A percentile compares a stretch with the other conserved stretches of the same genome.
phyloP scores from a whole-genome alignment of 2,329 filamentous ascomycete genomes.

The Phialophora chinensis region DNA sequence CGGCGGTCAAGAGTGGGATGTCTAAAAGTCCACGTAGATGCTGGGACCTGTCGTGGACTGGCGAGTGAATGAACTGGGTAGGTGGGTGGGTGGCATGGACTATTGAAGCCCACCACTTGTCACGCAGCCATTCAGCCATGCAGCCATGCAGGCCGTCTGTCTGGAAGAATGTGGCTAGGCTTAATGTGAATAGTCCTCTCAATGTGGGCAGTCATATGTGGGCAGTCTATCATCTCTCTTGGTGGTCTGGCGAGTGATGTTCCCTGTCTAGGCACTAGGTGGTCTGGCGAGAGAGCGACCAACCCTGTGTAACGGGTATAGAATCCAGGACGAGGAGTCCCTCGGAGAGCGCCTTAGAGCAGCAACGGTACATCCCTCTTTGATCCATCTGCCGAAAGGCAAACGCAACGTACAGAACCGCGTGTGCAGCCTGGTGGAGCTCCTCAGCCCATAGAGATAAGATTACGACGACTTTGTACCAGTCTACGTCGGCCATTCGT shows the following conservation, averaged over 20 bases:
- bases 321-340: too few relatives aligned
- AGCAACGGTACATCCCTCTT: too few relatives aligned
- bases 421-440: not conserved
- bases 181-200: not conserved
- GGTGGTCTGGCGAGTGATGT: too few relatives aligned
- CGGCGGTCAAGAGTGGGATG: conserved; percentile 57
- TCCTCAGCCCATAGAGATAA: not conserved
- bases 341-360: too few relatives aligned
- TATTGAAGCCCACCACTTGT: not conserved
- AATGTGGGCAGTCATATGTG: not conserved
- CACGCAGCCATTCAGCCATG: too few relatives aligned
- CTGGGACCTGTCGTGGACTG: not conserved
- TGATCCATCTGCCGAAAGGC: not conserved
- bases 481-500: not conserved
- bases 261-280: too few relatives aligned
- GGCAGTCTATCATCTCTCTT: not conserved
- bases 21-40: not conserved
- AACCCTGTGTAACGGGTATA: too few relatives aligned
- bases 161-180: not conserved
- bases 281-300: too few relatives aligned
- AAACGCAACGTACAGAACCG: not conserved
- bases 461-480: conserved; percentile 8
- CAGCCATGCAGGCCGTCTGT: not conserved
- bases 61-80: too few relatives aligned
- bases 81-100: not conserved